Percentiles rank a stretch among this genome's conserved stretches.
Conservation (phyloP, 345 rosid genomes). For the Psidium guajava region DNA sequence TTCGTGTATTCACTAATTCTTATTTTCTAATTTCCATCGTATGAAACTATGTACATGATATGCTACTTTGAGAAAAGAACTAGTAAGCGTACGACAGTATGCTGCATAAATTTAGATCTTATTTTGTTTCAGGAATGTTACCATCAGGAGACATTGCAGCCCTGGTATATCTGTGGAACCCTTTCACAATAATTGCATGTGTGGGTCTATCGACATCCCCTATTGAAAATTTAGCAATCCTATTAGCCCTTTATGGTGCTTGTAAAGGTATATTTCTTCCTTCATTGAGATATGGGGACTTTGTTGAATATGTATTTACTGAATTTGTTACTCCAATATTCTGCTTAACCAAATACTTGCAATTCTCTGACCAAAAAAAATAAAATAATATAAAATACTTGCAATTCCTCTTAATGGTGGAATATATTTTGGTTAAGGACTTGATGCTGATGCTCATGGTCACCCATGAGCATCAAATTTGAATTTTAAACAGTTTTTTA, state of each 20-base stretch:
- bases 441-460: neutral
- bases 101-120: neutral
- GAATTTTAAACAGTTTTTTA: neutral
- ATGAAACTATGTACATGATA: neutral
- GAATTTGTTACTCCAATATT: neutral
- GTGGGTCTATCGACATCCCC: constrained; percentile 90
- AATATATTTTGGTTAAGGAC: neutral
- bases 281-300: neutral
- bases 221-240: constrained; percentile 58
- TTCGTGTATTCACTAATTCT: neutral
- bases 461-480: neutral
- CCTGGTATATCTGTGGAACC: constrained; percentile 80
- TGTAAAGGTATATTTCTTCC: constrained; percentile 47
- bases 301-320: neutral
- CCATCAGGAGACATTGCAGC: constrained; percentile 80
- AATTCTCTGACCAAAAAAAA: neutral
- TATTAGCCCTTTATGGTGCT: constrained; percentile 67
- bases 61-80: neutral
- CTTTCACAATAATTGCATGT: constrained; percentile 73
- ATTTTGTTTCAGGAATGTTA: constrained; percentile 29
- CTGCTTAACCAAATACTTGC: neutral
- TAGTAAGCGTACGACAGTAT: neutral
- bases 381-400: neutral
- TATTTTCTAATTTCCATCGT: neutral
- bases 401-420: neutral